These are phyloP conservation scores for Cladosporium phlei DNA, from an alignment of 2,329 filamentous ascomycete genomes.

Conservation along the genomic window DNA sequence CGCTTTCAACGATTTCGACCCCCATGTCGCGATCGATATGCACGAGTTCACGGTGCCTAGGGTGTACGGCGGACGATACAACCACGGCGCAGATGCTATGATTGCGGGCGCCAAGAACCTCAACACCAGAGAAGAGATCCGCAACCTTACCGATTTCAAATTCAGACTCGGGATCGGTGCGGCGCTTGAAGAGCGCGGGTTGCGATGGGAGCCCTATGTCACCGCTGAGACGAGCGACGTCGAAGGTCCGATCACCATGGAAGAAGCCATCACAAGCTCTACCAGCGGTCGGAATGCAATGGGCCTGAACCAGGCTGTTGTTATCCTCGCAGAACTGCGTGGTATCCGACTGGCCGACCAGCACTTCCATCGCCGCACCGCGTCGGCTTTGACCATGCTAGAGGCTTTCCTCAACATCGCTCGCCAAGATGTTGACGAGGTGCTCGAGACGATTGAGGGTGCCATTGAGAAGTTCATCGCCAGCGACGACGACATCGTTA, in stretches of 20 bases:
- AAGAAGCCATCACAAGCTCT: slow-evolving; percentile 18
- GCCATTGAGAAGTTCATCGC: slow-evolving; percentile 20
- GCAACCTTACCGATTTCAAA: slow-evolving; percentile 27
- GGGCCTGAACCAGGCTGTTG: slow-evolving; percentile 17
- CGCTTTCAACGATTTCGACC: slow-evolving; percentile 27
- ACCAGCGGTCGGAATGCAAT: slow-evolving; percentile 19
- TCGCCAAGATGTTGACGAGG: slow-evolving; percentile 14
- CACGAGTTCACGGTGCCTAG: slow-evolving; percentile 32
- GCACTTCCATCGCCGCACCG: slow-evolving; percentile 20
- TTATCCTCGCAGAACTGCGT: slow-evolving; percentile 19
- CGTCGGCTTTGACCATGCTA: slow-evolving; percentile 16
- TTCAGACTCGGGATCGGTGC: slow-evolving; percentile 28
- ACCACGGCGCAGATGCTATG: slow-evolving; percentile 29
- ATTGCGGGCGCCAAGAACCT: slow-evolving; percentile 25
- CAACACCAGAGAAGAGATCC: slow-evolving; percentile 28
- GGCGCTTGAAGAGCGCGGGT: slow-evolving; percentile 24
- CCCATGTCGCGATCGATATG: slow-evolving; percentile 33
- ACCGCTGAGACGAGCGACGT: slow-evolving; percentile 21
- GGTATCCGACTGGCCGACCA: slow-evolving; percentile 21
- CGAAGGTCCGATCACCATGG: slow-evolving; percentile 16
- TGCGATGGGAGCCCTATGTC: slow-evolving; percentile 34
- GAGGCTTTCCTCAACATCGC: slow-evolving; percentile 17
- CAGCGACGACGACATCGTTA: slow-evolving; percentile 20
- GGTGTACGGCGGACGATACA: slow-evolving; percentile 25
- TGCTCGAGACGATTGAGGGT: slow-evolving; percentile 12